These are phyloP conservation scores for Penicillium italicum DNA, from an alignment of 2,329 filamentous ascomycete genomes.

Conservation along the genomic window DNA sequence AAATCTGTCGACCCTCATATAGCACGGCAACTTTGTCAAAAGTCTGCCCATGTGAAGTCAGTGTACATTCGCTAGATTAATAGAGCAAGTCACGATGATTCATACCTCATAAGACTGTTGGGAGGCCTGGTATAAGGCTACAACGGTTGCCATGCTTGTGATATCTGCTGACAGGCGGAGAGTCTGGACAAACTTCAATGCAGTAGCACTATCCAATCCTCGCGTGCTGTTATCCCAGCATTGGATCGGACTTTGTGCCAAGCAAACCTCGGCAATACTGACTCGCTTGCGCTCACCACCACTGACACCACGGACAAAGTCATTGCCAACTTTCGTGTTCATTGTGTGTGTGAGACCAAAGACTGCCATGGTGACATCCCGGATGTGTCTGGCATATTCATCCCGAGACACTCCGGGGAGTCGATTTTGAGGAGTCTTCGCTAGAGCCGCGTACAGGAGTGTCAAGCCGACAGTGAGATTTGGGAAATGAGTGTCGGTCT, in stretches of 20 bases:
- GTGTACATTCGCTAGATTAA: neutral
- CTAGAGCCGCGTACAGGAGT: constrained; percentile 52
- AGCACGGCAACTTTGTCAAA: constrained; percentile 74
- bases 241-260: constrained; percentile 24
- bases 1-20: constrained; percentile 75
- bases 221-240: constrained; percentile 51
- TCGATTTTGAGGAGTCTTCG: neutral
- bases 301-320: constrained; percentile 59
- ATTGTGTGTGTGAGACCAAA: constrained; percentile 43
- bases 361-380: constrained; percentile 40
- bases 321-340: constrained; percentile 51
- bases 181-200: constrained; percentile 56
- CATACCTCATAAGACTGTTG: neutral
- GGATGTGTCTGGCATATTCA: neutral
- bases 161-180: constrained; percentile 51
- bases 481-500: constrained; percentile 52
- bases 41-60: neutral
- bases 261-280: constrained; percentile 34
- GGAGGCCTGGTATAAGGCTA: constrained; percentile 52
- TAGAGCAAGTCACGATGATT: neutral
- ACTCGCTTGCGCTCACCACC: constrained; percentile 62
- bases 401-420: neutral
- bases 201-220: constrained; percentile 55
- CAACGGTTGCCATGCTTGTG: constrained; percentile 49
- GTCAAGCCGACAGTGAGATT: constrained; percentile 57